These are phyloP conservation scores for Podaxis sp. DNA, from an alignment of 768 basidiomycete species.

Conservation along the genomic window DNA sequence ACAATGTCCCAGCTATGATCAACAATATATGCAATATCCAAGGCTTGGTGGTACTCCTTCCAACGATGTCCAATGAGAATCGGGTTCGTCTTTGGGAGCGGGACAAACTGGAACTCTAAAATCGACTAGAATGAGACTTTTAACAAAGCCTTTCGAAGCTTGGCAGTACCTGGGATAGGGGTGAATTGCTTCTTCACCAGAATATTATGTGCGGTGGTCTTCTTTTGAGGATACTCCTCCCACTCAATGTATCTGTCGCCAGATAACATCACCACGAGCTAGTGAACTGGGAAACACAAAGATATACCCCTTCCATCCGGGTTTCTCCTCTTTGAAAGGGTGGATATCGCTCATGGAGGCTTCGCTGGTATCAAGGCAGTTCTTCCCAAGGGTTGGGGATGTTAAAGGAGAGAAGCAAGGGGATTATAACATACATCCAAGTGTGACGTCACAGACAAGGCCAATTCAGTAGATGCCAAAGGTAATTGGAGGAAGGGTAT, in stretches of 20 bases:
- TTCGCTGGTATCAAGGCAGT: background rate
- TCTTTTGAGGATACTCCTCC: slow-evolving; percentile 47
- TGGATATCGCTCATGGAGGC: background rate
- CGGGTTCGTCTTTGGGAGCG: slow-evolving; percentile 51
- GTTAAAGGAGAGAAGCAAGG: too few relatives aligned
- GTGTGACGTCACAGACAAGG: too few relatives aligned
- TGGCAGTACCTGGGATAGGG: slow-evolving; percentile 35
- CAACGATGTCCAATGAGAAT: slow-evolving; percentile 49
- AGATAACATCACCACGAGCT: background rate
- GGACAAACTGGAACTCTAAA: slow-evolving; percentile 47
- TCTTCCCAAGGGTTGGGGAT: background rate
- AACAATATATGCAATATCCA: slow-evolving; percentile 46
- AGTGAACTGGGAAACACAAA: background rate
- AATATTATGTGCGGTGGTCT: slow-evolving; percentile 38
- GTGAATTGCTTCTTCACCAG: slow-evolving; percentile 39
- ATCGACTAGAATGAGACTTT: background rate
- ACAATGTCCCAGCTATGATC: slow-evolving; percentile 53
- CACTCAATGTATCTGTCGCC: slow-evolving; percentile 44
- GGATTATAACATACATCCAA: too few relatives aligned
- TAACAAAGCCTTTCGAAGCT: background rate
- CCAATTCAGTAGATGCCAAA: too few relatives aligned
- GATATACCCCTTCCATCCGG: slow-evolving; percentile 17
- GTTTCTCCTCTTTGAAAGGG: slow-evolving; percentile 13
- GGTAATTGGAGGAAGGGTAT: too few relatives aligned
- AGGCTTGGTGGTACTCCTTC: slow-evolving; percentile 52